Evolutionary conservation across 805 yeast genomes (phyloP).

Genomic region (Cyberlindnera mycetangii): DNA sequence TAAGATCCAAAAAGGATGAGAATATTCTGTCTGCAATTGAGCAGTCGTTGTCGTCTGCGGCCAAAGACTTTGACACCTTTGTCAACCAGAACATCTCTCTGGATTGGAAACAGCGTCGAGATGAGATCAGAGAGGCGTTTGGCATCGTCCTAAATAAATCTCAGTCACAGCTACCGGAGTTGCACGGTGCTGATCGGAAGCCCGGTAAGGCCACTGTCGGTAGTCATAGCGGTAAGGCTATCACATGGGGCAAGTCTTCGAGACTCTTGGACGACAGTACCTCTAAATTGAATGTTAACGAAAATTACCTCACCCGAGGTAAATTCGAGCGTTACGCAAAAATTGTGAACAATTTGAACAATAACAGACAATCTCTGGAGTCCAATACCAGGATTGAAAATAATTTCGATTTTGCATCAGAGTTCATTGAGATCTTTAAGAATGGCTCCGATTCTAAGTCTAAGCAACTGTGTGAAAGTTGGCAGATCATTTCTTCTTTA

Average conservation of each 20-base stretch:
- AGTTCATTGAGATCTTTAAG: conserved; percentile 58
- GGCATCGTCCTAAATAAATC: conserved; percentile 48
- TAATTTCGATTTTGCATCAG: conserved; percentile 55
- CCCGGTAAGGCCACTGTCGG: conserved; percentile 7
- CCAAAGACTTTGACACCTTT: conserved; percentile 78
- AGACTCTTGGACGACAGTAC: conserved; percentile 30
- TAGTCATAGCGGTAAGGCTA: neutral
- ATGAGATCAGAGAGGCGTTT: conserved; percentile 67
- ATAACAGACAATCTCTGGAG: conserved; percentile 51
- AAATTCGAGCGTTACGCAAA: conserved; percentile 76
- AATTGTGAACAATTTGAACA: conserved; percentile 67
- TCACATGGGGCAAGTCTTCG: conserved; percentile 32
- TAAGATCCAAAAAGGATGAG: conserved; percentile 74
- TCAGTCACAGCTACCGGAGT: conserved; percentile 11
- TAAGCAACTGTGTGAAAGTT: conserved; percentile 69
- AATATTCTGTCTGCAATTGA: conserved; percentile 81
- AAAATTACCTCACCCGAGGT: conserved; percentile 39
- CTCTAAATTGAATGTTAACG: conserved; percentile 42
- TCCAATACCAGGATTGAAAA: conserved; percentile 14
- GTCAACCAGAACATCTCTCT: conserved; percentile 68
- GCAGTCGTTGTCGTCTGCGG: conserved; percentile 67
- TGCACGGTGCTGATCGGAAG: conserved; percentile 15
- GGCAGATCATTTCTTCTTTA: conserved; percentile 57
- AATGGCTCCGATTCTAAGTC: conserved; percentile 59
- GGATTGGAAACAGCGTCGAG: conserved; percentile 82